A percentile compares a stretch with the other conserved stretches of the same genome.
phyloP scores from a whole-genome alignment of 1,284 basidiomycete genomes.

The Boletus mariae region DNA sequence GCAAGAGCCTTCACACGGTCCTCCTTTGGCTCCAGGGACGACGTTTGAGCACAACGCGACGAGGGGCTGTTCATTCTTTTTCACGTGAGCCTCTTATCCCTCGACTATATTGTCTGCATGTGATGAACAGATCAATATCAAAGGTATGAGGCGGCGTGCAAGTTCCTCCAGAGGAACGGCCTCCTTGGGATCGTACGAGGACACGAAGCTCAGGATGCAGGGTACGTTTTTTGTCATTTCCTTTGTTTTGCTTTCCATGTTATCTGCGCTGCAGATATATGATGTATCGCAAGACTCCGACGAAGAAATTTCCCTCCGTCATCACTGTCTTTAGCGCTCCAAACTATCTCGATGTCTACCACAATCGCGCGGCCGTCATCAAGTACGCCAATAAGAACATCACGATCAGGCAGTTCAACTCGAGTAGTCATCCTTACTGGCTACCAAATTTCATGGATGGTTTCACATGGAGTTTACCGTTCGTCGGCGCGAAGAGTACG shows the following conservation, averaged over 20 bases:
- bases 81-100: conserved; percentile 61
- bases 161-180: conserved; percentile 91
- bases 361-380: conserved; percentile 88
- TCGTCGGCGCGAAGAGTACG: conserved; percentile 95
- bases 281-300: conserved; percentile 39
- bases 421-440: conserved; percentile 87
- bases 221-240: conserved; percentile 45
- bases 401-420: conserved; percentile 96
- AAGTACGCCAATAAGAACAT: conserved; percentile 99
- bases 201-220: conserved; percentile 97
- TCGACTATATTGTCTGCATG: neutral
- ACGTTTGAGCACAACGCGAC: conserved; percentile 86
- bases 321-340: conserved; percentile 88
- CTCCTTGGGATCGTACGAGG: conserved; percentile 93
- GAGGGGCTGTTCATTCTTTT: conserved; percentile 93
- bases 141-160: conserved; percentile 90
- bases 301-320: conserved; percentile 66
- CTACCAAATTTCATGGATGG: conserved; percentile 99
- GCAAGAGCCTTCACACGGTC: conserved; percentile 37
- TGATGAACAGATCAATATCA: conserved; percentile 1
- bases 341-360: conserved; percentile 85
- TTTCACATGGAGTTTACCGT: conserved; percentile 98
- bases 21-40: conserved; percentile 37
- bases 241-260: conserved; percentile 10
- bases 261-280: conserved; percentile 58